phyloP scores from a whole-genome alignment of 2,329 filamentous ascomycete species.

The Madurella mycetomatis region DNA sequence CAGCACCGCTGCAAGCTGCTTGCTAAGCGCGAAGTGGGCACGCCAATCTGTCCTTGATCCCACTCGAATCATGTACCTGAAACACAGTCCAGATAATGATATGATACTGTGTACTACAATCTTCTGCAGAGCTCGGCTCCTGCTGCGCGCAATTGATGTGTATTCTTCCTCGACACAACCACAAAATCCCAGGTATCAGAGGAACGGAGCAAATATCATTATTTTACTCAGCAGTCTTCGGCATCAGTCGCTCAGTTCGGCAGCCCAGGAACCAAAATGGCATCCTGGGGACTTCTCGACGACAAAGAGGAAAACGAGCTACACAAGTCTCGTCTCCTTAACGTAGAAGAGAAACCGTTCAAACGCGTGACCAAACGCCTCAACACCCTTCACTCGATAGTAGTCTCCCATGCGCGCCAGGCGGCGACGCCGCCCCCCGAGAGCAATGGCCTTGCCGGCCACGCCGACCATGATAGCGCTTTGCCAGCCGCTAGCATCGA shows the following conservation, averaged over 20 bases:
- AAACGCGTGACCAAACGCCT: conserved; percentile 82
- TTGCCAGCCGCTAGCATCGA: conserved; percentile 3
- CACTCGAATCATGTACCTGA: no score
- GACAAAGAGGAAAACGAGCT: conserved; percentile 76
- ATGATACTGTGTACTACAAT: no score
- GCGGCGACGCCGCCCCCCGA: conserved; percentile 66
- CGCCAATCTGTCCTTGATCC: no score
- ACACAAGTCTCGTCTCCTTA: conserved; percentile 80
- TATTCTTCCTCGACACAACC: no score
- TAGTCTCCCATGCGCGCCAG: conserved; percentile 47
- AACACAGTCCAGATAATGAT: no score
- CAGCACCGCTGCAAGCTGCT: no score
- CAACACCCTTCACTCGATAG: conserved; percentile 61
- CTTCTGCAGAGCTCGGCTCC: no score
- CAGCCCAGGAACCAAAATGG: conserved; percentile 30
- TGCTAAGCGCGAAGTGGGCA: no score
- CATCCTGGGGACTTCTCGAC: conserved; percentile 63
- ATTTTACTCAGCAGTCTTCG: background rate
- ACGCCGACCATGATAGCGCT: conserved; percentile 31
- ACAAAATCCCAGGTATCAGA: no score
- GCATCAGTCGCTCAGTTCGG: background rate
- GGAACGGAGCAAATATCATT: background rate
- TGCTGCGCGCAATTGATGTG: no score
- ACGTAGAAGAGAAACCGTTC: conserved; percentile 89
- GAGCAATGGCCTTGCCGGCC: conserved; percentile 28